Percentiles rank a stretch among this genome's conserved stretches.
These are phyloP conservation scores for Phellinidium pouzarii DNA, from an alignment of 1,284 basidiomycete species.

Conservation along the genomic window DNA sequence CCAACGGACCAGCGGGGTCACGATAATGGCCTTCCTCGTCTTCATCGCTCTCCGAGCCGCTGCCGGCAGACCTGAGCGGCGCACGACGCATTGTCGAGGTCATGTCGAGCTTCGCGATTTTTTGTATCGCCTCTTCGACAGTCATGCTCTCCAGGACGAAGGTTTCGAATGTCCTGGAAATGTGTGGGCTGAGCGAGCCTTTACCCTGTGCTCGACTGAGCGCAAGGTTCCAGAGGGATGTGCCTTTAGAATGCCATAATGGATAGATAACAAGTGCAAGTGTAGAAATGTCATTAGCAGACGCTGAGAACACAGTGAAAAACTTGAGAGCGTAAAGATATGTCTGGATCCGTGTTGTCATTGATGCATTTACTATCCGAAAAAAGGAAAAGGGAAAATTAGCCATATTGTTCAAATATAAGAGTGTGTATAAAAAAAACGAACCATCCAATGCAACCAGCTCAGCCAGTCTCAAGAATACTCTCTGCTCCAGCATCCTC, in stretches of 20 bases:
- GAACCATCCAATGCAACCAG: conserved; percentile 39
- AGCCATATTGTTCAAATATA: not conserved
- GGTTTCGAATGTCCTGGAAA: conserved; percentile 41
- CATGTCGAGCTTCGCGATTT: conserved; percentile 29
- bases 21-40: not conserved
- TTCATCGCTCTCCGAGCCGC: not conserved
- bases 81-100: conserved; percentile 20
- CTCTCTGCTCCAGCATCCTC: conserved; percentile 41
- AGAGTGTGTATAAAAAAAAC: conserved; percentile 16
- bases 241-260: conserved; percentile 33
- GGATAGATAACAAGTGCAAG: conserved; percentile 47
- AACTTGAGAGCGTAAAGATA: conserved; percentile 44
- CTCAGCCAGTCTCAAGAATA: conserved; percentile 49
- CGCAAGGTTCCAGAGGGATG: conserved; percentile 32
- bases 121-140: conserved; percentile 40
- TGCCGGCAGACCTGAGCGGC: not conserved
- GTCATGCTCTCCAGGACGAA: conserved; percentile 47
- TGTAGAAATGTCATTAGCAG: conserved; percentile 46
- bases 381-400: conserved; percentile 13
- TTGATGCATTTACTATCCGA: conserved; percentile 31
- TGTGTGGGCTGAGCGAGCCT: conserved; percentile 27
- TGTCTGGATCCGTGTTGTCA: conserved; percentile 40
- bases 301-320: conserved; percentile 32
- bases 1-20: conserved; percentile 32
- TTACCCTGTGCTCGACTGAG: conserved; percentile 21